These are phyloP conservation scores for Picea mariana DNA, from an alignment of 83 land plant species.

Conservation along the genomic window DNA sequence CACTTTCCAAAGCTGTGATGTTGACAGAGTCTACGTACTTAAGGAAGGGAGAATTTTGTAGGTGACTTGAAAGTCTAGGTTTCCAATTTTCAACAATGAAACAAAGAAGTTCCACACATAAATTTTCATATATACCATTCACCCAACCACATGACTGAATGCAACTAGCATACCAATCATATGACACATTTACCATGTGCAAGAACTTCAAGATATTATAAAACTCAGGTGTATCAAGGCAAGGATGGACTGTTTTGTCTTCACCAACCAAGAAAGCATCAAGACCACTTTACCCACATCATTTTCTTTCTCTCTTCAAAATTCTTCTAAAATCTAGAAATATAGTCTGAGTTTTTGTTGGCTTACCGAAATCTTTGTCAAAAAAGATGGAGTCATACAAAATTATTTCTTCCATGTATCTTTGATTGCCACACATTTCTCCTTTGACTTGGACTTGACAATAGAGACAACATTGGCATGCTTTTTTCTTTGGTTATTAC, in stretches of 20 bases:
- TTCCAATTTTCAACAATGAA: slow-evolving; percentile 29
- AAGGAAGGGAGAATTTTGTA: no score
- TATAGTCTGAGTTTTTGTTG: slow-evolving; percentile 31
- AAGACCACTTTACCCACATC: no score
- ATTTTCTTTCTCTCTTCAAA: slow-evolving; percentile 22
- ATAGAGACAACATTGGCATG: no score
- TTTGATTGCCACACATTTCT: no score
- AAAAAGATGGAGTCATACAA: slow-evolving; percentile 42
- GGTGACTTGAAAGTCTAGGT: neutral
- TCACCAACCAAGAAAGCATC: neutral
- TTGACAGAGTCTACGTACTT: no score
- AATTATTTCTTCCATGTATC: slow-evolving; percentile 32
- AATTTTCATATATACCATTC: slow-evolving; percentile 29
- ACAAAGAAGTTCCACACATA: slow-evolving; percentile 46
- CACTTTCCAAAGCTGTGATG: no score
- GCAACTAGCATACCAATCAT: neutral
- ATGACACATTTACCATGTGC: no score
- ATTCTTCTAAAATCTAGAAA: slow-evolving; percentile 32
- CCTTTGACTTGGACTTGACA: no score
- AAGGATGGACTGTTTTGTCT: no score
- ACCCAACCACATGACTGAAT: slow-evolving; percentile 28
- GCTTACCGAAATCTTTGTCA: slow-evolving; percentile 34
- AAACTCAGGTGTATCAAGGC: no score
- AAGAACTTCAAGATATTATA: no score
- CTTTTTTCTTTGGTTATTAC: no score